phyloP scores from a whole-genome alignment of 1,284 basidiomycete species.

The Apiotrichum laibachii region DNA sequence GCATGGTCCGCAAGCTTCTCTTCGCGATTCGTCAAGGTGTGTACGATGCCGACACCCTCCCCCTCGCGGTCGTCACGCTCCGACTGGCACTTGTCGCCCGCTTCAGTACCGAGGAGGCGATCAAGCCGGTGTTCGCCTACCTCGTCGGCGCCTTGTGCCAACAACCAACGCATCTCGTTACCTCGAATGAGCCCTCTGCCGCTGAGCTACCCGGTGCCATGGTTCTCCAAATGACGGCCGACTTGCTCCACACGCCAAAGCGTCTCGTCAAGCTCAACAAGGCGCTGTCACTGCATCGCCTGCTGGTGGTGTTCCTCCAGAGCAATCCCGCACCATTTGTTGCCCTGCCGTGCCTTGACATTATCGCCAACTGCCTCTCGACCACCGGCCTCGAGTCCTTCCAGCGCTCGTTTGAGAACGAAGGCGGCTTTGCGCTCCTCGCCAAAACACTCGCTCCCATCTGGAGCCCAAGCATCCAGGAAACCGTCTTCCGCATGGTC shows the following conservation, averaged over 20 bases:
- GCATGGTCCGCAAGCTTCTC: slow-evolving; percentile 70
- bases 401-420: slow-evolving; percentile 45
- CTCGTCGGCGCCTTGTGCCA: slow-evolving; percentile 77
- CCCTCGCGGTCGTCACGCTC: slow-evolving; percentile 55
- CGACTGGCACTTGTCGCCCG: slow-evolving; percentile 33
- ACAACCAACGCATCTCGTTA: slow-evolving; percentile 5
- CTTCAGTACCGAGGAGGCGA: slow-evolving; percentile 54
- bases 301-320: slow-evolving; percentile 50
- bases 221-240: slow-evolving; percentile 38
- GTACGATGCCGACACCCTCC: slow-evolving; percentile 61
- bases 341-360: slow-evolving; percentile 41
- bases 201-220: slow-evolving; percentile 39
- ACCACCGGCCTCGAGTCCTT: slow-evolving; percentile 43
- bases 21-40: slow-evolving; percentile 75
- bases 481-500: slow-evolving; percentile 30
- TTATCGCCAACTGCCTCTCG: slow-evolving; percentile 37
- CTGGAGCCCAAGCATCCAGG: slow-evolving; percentile 42
- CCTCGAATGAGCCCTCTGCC: slow-evolving; percentile 30
- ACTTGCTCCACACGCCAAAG: slow-evolving; percentile 28
- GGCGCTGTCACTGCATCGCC: slow-evolving; percentile 47
- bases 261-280: slow-evolving; percentile 47
- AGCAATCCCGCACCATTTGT: slow-evolving; percentile 46
- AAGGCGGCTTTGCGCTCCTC: slow-evolving; percentile 49
- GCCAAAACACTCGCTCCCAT: slow-evolving; percentile 35
- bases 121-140: slow-evolving; percentile 82